phyloP scores from a whole-genome alignment of 352 stramenopile species.

The Detonula confervacea region DNA sequence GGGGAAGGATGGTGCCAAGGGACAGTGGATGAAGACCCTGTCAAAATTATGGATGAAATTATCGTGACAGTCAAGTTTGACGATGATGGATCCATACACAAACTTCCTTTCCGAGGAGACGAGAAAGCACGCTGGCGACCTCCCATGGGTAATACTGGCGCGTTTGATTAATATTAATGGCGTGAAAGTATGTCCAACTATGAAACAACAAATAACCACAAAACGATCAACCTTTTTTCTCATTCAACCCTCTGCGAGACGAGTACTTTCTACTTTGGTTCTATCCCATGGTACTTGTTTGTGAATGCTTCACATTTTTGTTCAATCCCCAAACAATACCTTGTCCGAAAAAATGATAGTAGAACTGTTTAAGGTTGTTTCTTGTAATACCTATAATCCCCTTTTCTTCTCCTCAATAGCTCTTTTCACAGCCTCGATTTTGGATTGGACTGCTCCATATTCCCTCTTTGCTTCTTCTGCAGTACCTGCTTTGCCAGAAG shows the following conservation, averaged over 20 bases:
- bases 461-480: constrained; percentile 41
- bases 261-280: no score
- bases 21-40: constrained; percentile 70
- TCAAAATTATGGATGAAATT: constrained; percentile 77
- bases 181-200: neutral
- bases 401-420: constrained; percentile 55
- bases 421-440: constrained; percentile 58
- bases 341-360: no score
- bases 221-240: no score
- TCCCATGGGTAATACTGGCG: constrained; percentile 31
- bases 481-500: neutral
- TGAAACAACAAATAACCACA: no score
- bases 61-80: constrained; percentile 79
- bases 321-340: no score
- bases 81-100: constrained; percentile 74
- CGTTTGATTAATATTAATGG: constrained; percentile 33
- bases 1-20: constrained; percentile 71
- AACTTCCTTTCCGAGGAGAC: constrained; percentile 67
- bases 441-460: constrained; percentile 40
- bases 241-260: no score
- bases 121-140: constrained; percentile 82
- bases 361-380: no score
- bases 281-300: no score
- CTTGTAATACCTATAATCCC: neutral
- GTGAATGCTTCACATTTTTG: no score